A percentile compares a stretch with the other conserved stretches of the same genome.
Conservation (phyloP, 1,284 basidiomycete genomes). For the Microbotryum saponariae region DNA sequence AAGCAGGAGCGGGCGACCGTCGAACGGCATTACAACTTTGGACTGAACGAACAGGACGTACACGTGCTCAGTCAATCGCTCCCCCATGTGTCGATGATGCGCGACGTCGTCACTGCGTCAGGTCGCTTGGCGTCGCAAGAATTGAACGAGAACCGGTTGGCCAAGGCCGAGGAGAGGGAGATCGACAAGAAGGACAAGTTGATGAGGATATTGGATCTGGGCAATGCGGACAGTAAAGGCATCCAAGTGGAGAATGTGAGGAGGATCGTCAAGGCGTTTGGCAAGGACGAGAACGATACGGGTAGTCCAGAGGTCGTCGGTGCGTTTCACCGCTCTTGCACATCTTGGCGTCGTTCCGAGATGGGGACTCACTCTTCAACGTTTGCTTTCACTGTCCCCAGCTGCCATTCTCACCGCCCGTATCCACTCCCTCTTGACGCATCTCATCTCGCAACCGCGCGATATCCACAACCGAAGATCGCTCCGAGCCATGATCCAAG, state of each 20-base stretch:
- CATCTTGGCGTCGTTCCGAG: background rate
- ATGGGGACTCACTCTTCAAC: no score
- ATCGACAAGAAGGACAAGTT: constrained; percentile 57
- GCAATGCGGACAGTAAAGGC: constrained; percentile 75
- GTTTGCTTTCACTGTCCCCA: constrained; percentile 37
- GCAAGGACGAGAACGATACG: constrained; percentile 66
- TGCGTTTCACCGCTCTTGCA: constrained; percentile 41
- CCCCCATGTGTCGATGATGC: background rate
- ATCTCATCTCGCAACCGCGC: constrained; percentile 59
- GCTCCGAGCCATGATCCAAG: constrained; percentile 66
- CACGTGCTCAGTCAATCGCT: constrained; percentile 12
- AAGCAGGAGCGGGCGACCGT: no score
- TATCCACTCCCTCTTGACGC: constrained; percentile 73
- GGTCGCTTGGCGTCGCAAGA: background rate
- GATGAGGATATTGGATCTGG: constrained; percentile 66
- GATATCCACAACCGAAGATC: constrained; percentile 71
- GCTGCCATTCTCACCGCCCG: constrained; percentile 78
- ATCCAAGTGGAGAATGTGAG: constrained; percentile 78
- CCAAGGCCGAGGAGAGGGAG: constrained; percentile 44
- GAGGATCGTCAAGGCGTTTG: constrained; percentile 69
- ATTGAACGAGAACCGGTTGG: constrained; percentile 24
- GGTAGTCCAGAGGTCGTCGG: constrained; percentile 84
- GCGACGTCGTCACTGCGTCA: no score
- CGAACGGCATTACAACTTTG: constrained; percentile 50
- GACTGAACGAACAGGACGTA: constrained; percentile 49